These are phyloP conservation scores for Volvox reticuliferus DNA, from an alignment of 139 green algal genomes.

Conservation along the genomic window DNA sequence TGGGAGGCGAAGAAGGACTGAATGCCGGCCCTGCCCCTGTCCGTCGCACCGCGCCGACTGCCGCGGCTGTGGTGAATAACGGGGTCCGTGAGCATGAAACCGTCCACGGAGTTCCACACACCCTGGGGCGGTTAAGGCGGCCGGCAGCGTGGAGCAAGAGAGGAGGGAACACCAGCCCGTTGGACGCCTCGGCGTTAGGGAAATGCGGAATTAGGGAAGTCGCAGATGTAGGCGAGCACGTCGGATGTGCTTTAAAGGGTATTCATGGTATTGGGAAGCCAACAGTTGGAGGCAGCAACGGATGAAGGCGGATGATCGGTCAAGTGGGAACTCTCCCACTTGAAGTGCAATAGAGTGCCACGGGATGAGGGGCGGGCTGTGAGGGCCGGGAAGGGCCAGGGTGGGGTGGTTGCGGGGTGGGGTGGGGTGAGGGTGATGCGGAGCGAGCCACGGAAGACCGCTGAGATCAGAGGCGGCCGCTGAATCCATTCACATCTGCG, in stretches of 20 bases:
- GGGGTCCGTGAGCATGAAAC: constrained; percentile 61
- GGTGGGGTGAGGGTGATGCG: background rate
- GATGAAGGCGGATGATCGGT: too few species aligned
- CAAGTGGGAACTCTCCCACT: too few species aligned
- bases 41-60: constrained; percentile 49
- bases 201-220: background rate
- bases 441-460: too few species aligned
- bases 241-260: background rate
- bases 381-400: too few species aligned
- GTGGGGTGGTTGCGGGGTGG: too few species aligned
- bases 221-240: background rate
- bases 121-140: constrained; percentile 14
- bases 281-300: background rate
- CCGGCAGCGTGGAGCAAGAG: background rate
- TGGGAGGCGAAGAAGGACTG: constrained; percentile 52
- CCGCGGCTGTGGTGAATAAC: constrained; percentile 57
- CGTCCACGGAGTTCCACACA: constrained; percentile 50
- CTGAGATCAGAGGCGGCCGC: too few species aligned
- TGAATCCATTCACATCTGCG: too few species aligned
- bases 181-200: too few species aligned
- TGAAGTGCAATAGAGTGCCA: too few species aligned
- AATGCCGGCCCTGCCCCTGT: constrained; percentile 51
- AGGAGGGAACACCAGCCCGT: too few species aligned
- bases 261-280: background rate
- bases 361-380: too few species aligned